Base-by-base conservation (phyloP, 179 eudicot species). In the Drosera spatulata region DNA sequence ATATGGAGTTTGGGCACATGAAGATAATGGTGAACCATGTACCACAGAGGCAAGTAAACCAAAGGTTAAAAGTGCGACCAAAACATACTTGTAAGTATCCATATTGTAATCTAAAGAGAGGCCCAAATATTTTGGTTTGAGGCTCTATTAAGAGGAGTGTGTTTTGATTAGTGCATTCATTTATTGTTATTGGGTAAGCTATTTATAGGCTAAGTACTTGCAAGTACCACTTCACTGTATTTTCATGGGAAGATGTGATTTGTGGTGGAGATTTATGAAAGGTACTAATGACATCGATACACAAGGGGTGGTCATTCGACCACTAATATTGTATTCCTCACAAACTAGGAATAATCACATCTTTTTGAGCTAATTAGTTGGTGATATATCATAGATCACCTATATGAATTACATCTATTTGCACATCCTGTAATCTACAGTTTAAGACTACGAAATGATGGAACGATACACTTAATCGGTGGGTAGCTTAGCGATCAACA, bases 1-100 rank as follows among this genome's bases (percentile, higher is more conserved):
- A 59, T 77, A 47, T 1, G 82, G 80, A 37, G 78, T 68, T 56
- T 74, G 82, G 68, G 58, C 59, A 41, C 84, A 82, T 12, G 62
- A 53, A 48, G 74, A 53, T n/a, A 52, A 58, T 47, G 60, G 55
- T 13, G 69, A 65, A 48, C 82, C 76, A 69, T 73, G 69, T 50
- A 71, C 70, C 47, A 60, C 14, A 2, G 41, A 37, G 39, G 40
- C 4, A 10, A 6, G 53, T 4, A 50, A 10, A 14, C 10, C 10
- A 50, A 50, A 4, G 53, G 12, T 50, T 5, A 7, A 7, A 50
- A 50, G 53, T 10, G 13, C 4, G 13, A 50, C 10, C 53, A 50
- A 10, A 10, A 50, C 5, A 7, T 50, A 22, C 33, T 22, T 22
- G 33, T 22, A 22, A 22, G 33, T 22, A 22, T 22, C 33, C 33